Evolutionary conservation across 2,329 filamentous ascomycete genomes (phyloP).

Genomic region (Pseudonectria foliicola): DNA sequence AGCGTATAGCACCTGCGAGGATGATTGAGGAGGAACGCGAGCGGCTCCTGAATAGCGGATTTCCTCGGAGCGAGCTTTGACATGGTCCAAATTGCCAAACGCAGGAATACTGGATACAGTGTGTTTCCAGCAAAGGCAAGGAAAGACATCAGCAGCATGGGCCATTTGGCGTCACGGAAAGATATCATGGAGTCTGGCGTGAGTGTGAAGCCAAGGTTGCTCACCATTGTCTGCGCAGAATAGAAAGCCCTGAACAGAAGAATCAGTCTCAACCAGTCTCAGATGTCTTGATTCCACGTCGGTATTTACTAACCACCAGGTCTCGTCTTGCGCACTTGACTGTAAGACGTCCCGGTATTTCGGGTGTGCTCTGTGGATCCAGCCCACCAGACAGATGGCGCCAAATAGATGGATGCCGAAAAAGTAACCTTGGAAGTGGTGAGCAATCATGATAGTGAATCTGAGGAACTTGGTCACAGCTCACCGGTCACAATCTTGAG

Average conservation of each 20-base stretch:
- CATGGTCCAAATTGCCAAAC: slow-evolving; percentile 51
- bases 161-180: slow-evolving; percentile 37
- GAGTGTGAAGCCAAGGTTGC: slow-evolving; percentile 48
- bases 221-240: slow-evolving; percentile 43
- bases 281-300: too few species aligned
- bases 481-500: slow-evolving; percentile 38
- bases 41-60: slow-evolving; percentile 32
- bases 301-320: slow-evolving; percentile 41
- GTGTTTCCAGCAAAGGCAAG: slow-evolving; percentile 48
- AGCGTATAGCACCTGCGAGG: slow-evolving; percentile 56
- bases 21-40: slow-evolving; percentile 54
- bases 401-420: slow-evolving; percentile 40
- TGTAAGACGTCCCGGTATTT: slow-evolving; percentile 35
- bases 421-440: too few species aligned
- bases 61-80: slow-evolving; percentile 37
- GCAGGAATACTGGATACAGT: slow-evolving; percentile 50
- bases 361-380: slow-evolving; percentile 34
- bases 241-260: slow-evolving; percentile 35
- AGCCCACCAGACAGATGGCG: slow-evolving; percentile 39
- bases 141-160: slow-evolving; percentile 40
- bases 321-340: slow-evolving; percentile 31
- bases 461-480: too few species aligned
- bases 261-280: too few species aligned
- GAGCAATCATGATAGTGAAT: too few species aligned
- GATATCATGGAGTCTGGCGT: slow-evolving; percentile 47